Base-by-base conservation (phyloP, 2,329 filamentous ascomycete genomes). In the Diaporthe citri region DNA sequence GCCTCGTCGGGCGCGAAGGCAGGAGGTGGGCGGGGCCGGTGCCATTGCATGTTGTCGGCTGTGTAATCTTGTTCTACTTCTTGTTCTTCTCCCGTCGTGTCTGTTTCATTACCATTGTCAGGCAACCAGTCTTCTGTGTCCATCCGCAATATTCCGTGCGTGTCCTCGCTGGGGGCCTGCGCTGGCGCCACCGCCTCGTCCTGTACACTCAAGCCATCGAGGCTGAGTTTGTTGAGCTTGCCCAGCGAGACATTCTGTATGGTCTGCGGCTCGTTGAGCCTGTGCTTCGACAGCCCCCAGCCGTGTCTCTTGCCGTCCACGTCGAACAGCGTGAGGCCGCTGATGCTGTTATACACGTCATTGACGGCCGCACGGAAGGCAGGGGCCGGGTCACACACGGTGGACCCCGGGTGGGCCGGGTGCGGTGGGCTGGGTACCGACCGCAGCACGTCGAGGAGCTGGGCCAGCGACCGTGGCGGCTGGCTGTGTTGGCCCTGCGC, bases 311-410 rank as follows among this genome's bases (percentile, higher is more conserved):
- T 83, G 0, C 87, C 87, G 22, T 85, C 87, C 0, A 89, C 84
- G 41, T 90, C 88, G 60, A 84, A 81, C 0, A 90, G 82, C 2
- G 87, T 89, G 6, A 90, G 76, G 0, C 88, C 88, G 9, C 81
- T 79, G 3, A 90, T 83, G 72, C 87, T 89, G 71, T 88, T 88
- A 74, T 86, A 88, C 2, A 90, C 86, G 74, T 90, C 88, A 36
- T 83, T 86, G 13, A 90, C 81, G 9, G 87, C 85, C 6, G 82
- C 82, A 12, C 87, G 84, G 70, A 90, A 88, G 0, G 85, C 80
- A 1, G 86, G 84, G 7, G 85, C 84, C 10, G 87, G 87, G 74
- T 90, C 88, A 78, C 88, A 90, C 1, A 88, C 84, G 5, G 85
- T 83, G 17, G 83, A 84, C 39, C 84, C 71, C 78, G 59, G 82